These are phyloP conservation scores for Trypanosoma rangeli DNA, from an alignment of 208 protist species.

Conservation along the genomic window DNA sequence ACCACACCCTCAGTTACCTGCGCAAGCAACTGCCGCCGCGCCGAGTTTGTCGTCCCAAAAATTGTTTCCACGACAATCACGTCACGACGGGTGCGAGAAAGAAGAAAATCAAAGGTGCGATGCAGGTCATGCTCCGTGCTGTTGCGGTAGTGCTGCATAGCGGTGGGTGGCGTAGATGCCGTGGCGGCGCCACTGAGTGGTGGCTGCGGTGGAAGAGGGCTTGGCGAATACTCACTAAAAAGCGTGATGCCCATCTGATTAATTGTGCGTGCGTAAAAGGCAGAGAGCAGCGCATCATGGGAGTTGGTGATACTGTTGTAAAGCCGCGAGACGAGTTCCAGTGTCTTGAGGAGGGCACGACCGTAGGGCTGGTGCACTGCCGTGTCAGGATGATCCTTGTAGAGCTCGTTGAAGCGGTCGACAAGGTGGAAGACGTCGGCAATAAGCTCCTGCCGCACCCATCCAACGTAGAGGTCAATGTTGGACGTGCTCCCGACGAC, in stretches of 20 bases:
- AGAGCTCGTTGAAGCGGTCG: conserved; percentile 76
- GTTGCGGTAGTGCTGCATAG: conserved; percentile 71
- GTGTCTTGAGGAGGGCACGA: conserved; percentile 68
- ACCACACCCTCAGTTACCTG: conserved; percentile 79
- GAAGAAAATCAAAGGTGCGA: conserved; percentile 62
- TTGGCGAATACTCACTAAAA: conserved; percentile 71
- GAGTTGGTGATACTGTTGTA: conserved; percentile 72
- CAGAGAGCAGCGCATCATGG: conserved; percentile 60
- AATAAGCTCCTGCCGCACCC: conserved; percentile 78
- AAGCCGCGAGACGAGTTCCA: conserved; percentile 71
- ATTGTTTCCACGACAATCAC: conserved; percentile 82
- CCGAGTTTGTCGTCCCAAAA: conserved; percentile 72
- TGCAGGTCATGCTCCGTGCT: conserved; percentile 56
- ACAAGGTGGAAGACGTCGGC: conserved; percentile 79
- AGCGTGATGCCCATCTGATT: conserved; percentile 73
- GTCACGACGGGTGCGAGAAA: conserved; percentile 69
- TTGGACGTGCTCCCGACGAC: conserved; percentile 50
- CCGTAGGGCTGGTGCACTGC: conserved; percentile 69
- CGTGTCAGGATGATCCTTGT: conserved; percentile 50
- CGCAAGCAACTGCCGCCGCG: conserved; percentile 77
- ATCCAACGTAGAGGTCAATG: conserved; percentile 69
- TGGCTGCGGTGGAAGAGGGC: conserved; percentile 49
- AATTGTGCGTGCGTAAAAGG: conserved; percentile 70
- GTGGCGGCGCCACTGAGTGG: conserved; percentile 35
- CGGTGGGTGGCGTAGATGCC: conserved; percentile 7